Percentiles rank a stretch among this genome's conserved stretches.
Conservation (phyloP, 495 filamentous ascomycete species). For the Aspergillus steynii region DNA sequence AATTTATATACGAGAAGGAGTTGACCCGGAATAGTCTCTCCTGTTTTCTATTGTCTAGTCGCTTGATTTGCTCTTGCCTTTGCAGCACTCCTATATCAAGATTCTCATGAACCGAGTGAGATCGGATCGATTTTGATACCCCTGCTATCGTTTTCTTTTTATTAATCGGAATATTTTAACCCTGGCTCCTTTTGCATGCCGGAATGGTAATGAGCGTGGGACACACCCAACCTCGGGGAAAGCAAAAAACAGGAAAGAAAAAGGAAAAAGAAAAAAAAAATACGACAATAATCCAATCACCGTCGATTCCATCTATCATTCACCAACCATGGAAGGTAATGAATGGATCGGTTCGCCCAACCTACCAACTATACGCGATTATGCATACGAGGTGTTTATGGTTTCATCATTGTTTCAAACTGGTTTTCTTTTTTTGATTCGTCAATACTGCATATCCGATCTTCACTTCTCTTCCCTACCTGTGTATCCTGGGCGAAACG, state of each 20-base stretch:
- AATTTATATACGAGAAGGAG: slow-evolving; percentile 30
- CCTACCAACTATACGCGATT: slow-evolving; percentile 3
- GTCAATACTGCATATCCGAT: neutral
- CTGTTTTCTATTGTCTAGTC: slow-evolving; percentile 15
- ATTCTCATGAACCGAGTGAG: slow-evolving; percentile 17
- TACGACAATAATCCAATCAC: neutral
- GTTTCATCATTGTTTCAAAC: neutral
- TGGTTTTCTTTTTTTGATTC: too few species aligned
- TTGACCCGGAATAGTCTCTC: slow-evolving; percentile 1
- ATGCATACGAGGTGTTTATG: slow-evolving; percentile 13
- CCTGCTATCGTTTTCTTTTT: slow-evolving; percentile 14
- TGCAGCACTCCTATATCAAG: neutral
- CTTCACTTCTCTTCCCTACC: too few species aligned
- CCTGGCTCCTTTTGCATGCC: slow-evolving; percentile 13
- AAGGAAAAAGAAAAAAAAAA: neutral
- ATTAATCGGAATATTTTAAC: slow-evolving; percentile 11
- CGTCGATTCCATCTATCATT: neutral
- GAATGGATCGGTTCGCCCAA: too few species aligned
- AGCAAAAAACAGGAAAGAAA: neutral
- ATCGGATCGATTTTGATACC: slow-evolving; percentile 22
- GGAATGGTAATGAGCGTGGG: slow-evolving; percentile 7
- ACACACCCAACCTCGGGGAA: neutral
- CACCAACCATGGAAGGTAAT: too few species aligned
- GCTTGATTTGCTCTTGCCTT: slow-evolving; percentile 10
- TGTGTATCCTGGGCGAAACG: too few species aligned